Base-by-base conservation (phyloP, 495 filamentous ascomycete genomes). In the Letharia columbiana region DNA sequence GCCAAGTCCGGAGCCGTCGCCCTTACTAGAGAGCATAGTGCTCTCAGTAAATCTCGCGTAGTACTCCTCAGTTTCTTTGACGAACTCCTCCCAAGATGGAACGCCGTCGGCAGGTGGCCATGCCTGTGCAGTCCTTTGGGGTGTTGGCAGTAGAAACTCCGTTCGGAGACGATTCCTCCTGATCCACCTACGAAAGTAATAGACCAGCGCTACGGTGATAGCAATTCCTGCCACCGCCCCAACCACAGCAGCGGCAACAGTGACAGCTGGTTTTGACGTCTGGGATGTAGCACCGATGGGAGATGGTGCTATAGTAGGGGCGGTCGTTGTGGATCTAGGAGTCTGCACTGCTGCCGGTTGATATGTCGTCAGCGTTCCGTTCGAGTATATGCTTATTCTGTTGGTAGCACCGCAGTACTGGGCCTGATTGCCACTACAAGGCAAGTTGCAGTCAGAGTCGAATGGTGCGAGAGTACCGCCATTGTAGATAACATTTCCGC, bases 41-140 rank as follows among this genome's bases (percentile, higher is more conserved):
- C 44, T 67, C 37, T 63, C 60, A 37, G 58, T 60, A 40, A 57
- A 57, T 4, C 60, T 62, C 11, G 45, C 42, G 17, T 40, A 59
- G n/a, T 44, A 39, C 33, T 39, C 7, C 42, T 60, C 41, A 28
- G 47, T 58, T 8, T 60, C 56, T 37, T 65, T 50, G 33, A 60
- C n/a, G 7, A 60, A 65, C 3, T 49, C 42, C 1, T 65, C 63
- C 63, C 63, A 65, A 60, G 54, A 37, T 12, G 42, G 40, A 33
- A 63, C 7, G 5, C 40, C 12, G 17, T 52, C 57, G 20, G 17
- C 54, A 18, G 33, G 54, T 35, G 33, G 31, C 54, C 54, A 57
- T 57, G 4, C 33, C 54, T 20, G 31, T 37, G 31, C 13, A 57
- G 31, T 1, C 9, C 0, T 6, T 11, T 18, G 33, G 20, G 17